Conservation (phyloP, 2,329 filamentous ascomycete species). For the Xylaria sp. region DNA sequence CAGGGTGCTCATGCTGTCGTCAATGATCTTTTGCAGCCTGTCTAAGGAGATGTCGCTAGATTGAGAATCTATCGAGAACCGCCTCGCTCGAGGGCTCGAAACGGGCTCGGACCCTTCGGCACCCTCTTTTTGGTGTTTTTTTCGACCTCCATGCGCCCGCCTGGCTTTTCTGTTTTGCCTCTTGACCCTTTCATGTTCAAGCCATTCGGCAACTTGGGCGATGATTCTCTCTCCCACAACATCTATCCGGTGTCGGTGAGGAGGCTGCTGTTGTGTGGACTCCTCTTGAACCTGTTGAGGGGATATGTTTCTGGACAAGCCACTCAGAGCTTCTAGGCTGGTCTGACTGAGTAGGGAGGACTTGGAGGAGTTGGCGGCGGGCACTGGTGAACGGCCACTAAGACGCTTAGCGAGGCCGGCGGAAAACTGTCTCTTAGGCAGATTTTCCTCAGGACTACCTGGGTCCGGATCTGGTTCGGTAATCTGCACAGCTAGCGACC, state of each 20-base stretch:
- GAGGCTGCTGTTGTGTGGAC: constrained; percentile 36
- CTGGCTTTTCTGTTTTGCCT: constrained; percentile 65
- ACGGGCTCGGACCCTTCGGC: constrained; percentile 34
- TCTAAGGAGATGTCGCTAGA: constrained; percentile 80
- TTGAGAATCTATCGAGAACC: constrained; percentile 71
- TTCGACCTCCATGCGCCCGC: constrained; percentile 54
- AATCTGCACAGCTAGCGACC: constrained; percentile 63
- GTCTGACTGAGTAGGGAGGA: constrained; percentile 56
- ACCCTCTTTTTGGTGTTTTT: constrained; percentile 50
- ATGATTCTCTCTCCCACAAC: constrained; percentile 66
- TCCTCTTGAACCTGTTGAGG: constrained; percentile 43
- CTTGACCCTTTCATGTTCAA: constrained; percentile 80
- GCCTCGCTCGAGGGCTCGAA: constrained; percentile 44
- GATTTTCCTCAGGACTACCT: constrained; percentile 49
- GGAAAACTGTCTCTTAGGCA: constrained; percentile 57
- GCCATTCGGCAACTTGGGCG: constrained; percentile 82
- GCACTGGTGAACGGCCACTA: constrained; percentile 54
- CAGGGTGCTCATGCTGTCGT: constrained; percentile 69
- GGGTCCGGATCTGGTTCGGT: constrained; percentile 59
- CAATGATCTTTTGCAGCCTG: constrained; percentile 80
- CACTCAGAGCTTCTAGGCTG: constrained; percentile 49
- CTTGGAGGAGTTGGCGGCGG: constrained; percentile 54
- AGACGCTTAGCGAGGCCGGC: constrained; percentile 56
- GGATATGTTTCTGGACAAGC: constrained; percentile 42
- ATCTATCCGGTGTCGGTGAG: constrained; percentile 51